Base-by-base conservation (phyloP, 257 asterid genomes). In the Scutellaria galericulata region DNA sequence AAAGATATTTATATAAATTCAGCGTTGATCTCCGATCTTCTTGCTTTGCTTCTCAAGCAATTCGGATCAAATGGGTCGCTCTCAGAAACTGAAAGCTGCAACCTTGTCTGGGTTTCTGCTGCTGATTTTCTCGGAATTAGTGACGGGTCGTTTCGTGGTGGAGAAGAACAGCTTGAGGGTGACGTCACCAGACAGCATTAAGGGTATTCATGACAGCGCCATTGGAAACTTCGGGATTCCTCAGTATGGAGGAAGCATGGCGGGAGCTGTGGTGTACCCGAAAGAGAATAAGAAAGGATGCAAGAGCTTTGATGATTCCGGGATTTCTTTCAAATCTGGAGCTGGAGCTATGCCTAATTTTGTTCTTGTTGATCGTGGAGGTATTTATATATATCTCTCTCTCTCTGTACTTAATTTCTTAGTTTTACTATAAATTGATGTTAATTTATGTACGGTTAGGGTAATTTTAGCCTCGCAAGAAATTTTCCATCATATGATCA, bases 201-300 rank as follows among this genome's bases (percentile, higher is more conserved):
- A 87, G 77, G 97, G 98, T 11, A 88, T 77, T 40, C 87, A 85
- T 24, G 94, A 92, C 62, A 88, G 90, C 72, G 97, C 98, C 13
- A 95, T 95, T 74, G 98, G 96, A 0, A 95, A 95, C 78, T 95
- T 95, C 31, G 98, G 99, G 78, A 86, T 95, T 46, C 97, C 98
- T 5, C 92, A 92, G 58, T 92, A 92, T 80, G 98, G 98, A 27
- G 99, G 99, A 22, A 90, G 96, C 71, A 81, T 95, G 93, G 86
- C 97, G n/a, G 99, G 97, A 31, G 75, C 93, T 67, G 96, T 90
- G 45, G 71, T 85, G 7, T 90, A 76, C 20, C 96, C 97, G 0
- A 92, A 87, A 71, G 91, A 85, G 39, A 95, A 92, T 70, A 79
- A 66, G 66, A 92, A 88, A 73, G 99, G 97, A 5, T 95, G 99